Conservation (phyloP, 148 eudicot species). For the Persicaria tinctoria region DNA sequence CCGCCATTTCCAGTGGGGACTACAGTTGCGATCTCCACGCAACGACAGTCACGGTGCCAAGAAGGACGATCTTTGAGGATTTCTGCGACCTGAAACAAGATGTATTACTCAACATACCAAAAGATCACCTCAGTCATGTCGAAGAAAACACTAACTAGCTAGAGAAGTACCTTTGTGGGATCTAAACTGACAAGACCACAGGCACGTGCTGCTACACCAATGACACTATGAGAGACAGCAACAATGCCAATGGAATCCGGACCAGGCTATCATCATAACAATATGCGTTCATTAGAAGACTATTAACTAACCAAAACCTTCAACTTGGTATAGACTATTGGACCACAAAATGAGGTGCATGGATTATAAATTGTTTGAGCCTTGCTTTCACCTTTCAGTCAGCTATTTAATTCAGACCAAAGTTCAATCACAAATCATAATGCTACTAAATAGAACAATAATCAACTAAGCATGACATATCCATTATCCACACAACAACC, state of each 20-base stretch:
- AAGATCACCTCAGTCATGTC: not conserved
- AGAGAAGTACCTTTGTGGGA: constrained; percentile 45
- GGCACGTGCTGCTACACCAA: constrained; percentile 64
- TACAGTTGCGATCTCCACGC: constrained; percentile 41
- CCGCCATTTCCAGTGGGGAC: constrained; percentile 58
- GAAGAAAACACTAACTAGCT: not conserved
- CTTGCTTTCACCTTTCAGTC: not conserved
- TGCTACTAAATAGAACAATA: no score
- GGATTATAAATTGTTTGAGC: not conserved
- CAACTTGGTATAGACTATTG: not conserved
- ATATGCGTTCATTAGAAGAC: not conserved
- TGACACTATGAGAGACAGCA: constrained; percentile 65
- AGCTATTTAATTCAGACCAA: not conserved
- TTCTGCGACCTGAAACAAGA: constrained; percentile 38
- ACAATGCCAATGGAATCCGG: constrained; percentile 84
- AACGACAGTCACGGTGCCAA: constrained; percentile 60
- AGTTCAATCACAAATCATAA: not conserved
- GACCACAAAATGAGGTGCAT: not conserved
- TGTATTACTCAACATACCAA: not conserved
- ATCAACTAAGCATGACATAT: no score
- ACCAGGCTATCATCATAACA: constrained; percentile 47
- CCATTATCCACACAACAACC: no score
- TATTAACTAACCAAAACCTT: not conserved
- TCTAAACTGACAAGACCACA: constrained; percentile 64
- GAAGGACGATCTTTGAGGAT: constrained; percentile 66